Base-by-base conservation (phyloP, 2,329 filamentous ascomycete species). In the Fusarium sp. region DNA sequence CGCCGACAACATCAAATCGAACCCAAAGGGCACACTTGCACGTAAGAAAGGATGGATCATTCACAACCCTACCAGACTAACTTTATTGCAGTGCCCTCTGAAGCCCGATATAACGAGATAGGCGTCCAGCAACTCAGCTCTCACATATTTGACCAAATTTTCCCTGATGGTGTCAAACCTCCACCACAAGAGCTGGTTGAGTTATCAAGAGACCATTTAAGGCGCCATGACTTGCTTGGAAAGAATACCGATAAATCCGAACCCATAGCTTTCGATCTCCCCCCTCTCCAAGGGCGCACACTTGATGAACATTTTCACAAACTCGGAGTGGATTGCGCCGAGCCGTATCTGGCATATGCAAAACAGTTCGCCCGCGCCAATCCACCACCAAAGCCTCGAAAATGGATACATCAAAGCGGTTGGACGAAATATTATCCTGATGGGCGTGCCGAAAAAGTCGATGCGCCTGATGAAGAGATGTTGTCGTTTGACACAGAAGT, bases 401-500 rank as follows among this genome's bases (percentile, higher is more conserved):
- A 91, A 86, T 99, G 96, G 96, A 83, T 92, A 33, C 88, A 84
- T 43, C 88, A 86, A 75, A 97, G 94, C 79, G 97, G 96, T 3
- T 99, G 96, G 96, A 98, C 95, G 1, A 98, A 95, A 82, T 99
- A 99, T 83, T 87, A 92, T 73, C 80, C 85, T 5, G 92, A 97
- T 80, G 95, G 94, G 28, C 86, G 85, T 18, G 88, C 87, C 21
- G 93, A 96, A 80, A 81, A 87, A 6, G 90, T 97, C 9, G 90
- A 92, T 69, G 90, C 91, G 15, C 96, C 97, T 0, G 87, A 96
- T 69, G 95, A 96, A 79, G 84, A 89, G 7, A 92, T 96, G 87
- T 85, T 98, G 61, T 95, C 93, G 42, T 99, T 99, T 77, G 96
- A 99, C 82, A 97, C 95, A 2, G 96, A 99, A 82, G 95, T 98